These are phyloP conservation scores for Russula dissimulans DNA, from an alignment of 768 basidiomycete genomes.

Conservation along the genomic window DNA sequence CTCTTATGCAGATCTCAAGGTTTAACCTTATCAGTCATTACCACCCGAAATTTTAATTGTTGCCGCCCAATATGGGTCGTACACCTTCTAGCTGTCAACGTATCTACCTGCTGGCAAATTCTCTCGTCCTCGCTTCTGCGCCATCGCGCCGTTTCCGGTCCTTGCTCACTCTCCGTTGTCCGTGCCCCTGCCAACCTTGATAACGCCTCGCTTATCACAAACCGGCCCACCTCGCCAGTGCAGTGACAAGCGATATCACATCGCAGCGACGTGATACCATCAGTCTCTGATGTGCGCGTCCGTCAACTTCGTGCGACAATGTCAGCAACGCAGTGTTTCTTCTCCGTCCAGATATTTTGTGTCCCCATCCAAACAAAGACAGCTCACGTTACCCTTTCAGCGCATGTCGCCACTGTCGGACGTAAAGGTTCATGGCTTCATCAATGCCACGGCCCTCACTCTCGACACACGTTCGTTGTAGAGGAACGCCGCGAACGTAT, in stretches of 20 bases:
- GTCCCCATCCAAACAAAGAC: neutral
- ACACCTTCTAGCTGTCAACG: neutral
- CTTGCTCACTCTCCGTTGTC: neutral
- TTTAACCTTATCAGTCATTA: conserved; percentile 14
- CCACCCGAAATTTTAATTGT: conserved; percentile 1
- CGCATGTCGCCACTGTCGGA: neutral
- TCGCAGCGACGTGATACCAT: neutral
- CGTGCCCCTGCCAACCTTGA: conserved; percentile 9
- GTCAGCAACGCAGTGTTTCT: conserved; percentile 4
- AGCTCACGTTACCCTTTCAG: neutral
- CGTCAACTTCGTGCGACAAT: neutral
- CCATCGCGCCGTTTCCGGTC: neutral
- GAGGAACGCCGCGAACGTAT: neutral
- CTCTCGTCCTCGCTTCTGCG: neutral
- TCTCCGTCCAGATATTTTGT: neutral
- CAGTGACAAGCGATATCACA: neutral
- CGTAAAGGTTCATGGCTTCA: neutral
- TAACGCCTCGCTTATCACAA: neutral
- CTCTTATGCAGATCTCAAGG: neutral
- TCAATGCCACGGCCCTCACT: neutral
- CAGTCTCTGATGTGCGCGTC: neutral
- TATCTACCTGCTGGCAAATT: conserved; percentile 7
- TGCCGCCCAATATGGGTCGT: neutral
- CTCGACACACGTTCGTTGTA: conserved; percentile 2
- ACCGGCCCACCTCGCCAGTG: neutral